phyloP scores from a whole-genome alignment of 495 filamentous ascomycete genomes.

The Astrothelium subdiscretum region DNA sequence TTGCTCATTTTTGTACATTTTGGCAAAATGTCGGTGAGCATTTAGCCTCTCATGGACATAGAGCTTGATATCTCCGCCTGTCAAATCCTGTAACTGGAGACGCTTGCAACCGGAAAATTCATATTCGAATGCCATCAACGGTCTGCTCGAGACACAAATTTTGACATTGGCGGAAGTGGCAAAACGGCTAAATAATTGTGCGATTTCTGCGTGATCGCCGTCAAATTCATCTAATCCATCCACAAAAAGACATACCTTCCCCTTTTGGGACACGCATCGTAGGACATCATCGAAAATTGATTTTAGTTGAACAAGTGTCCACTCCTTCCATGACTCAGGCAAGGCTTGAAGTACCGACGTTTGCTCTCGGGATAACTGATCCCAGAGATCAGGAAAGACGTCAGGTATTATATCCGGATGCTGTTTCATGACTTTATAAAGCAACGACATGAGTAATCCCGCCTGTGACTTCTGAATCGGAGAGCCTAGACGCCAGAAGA shows the following conservation, averaged over 20 bases:
- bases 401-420: neutral
- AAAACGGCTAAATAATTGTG: slow-evolving; percentile 16
- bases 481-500: neutral
- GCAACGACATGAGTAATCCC: neutral
- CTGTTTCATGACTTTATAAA: neutral
- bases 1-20: slow-evolving; percentile 1
- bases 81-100: slow-evolving; percentile 18
- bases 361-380: neutral
- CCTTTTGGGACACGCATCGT: neutral
- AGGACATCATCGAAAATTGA: neutral
- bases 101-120: slow-evolving; percentile 9
- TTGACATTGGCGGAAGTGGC: slow-evolving; percentile 16
- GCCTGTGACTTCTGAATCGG: neutral
- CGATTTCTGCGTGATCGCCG: slow-evolving; percentile 19
- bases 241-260: slow-evolving; percentile 18
- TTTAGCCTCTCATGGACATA: slow-evolving; percentile 6
- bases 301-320: neutral
- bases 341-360: neutral
- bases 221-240: slow-evolving; percentile 32
- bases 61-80: slow-evolving; percentile 12
- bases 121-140: slow-evolving; percentile 22
- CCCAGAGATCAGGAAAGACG: neutral
- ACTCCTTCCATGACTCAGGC: neutral
- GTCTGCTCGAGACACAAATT: slow-evolving; percentile 29
- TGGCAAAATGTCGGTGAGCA: neutral